A percentile compares a stretch with the other conserved stretches of the same genome.
Conservation (phyloP, 768 basidiomycete species). For the Russula earlei region DNA sequence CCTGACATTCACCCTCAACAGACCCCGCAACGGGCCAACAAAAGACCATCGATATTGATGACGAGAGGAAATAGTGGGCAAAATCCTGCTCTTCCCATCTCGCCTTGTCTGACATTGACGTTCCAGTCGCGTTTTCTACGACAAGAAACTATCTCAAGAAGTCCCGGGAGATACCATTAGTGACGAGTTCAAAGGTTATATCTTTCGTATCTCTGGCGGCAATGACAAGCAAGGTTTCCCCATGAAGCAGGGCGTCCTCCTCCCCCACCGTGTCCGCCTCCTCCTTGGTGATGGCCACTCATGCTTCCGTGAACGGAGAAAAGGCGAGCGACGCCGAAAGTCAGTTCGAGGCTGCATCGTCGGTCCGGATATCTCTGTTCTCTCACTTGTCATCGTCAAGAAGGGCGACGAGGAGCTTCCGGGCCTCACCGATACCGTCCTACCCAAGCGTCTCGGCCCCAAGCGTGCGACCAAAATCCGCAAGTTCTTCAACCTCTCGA, state of each 20-base stretch:
- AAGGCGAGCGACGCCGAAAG: conserved; percentile 97
- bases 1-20: conserved; percentile 23
- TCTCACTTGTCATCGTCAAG: conserved; percentile 92
- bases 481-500: conserved; percentile 93
- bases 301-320: conserved; percentile 88
- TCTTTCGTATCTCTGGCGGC: conserved; percentile 94
- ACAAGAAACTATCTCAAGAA: conserved; percentile 95
- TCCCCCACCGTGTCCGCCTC: conserved; percentile 87
- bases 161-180: conserved; percentile 85
- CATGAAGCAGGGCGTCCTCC: conserved; percentile 98
- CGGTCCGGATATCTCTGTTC: conserved; percentile 90
- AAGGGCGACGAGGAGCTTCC: conserved; percentile 87
- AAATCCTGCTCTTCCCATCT: background rate
- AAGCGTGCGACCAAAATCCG: conserved; percentile 98
- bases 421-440: conserved; percentile 82
- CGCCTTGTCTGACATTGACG: conserved; percentile 2
- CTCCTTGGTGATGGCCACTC: conserved; percentile 96
- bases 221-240: conserved; percentile 99
- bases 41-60: conserved; percentile 92
- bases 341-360: conserved; percentile 98
- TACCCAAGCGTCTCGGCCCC: conserved; percentile 93
- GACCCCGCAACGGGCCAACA: conserved; percentile 96
- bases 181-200: conserved; percentile 95
- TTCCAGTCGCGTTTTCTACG: conserved; percentile 84
- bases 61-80: conserved; percentile 74